A percentile compares a stretch with the other conserved stretches of the same genome.
Evolutionary conservation across 2,329 filamentous ascomycete species (phyloP).

Genomic region (Colletotrichum chrysophilum): DNA sequence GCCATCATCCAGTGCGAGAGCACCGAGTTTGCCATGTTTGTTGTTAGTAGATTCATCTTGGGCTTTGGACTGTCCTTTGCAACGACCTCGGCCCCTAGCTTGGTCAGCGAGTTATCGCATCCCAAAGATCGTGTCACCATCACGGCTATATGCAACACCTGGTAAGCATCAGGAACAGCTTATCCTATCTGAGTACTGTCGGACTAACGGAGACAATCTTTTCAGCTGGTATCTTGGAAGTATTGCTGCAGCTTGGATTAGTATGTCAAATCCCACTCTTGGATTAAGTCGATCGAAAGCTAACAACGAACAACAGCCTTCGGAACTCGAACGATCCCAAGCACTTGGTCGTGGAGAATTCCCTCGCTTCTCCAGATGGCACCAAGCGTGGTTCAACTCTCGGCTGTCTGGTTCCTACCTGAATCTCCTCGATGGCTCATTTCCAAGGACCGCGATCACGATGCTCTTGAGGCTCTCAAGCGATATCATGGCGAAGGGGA

Average conservation of each 20-base stretch:
- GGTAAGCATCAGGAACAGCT: background rate
- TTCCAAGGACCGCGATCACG: conserved; percentile 55
- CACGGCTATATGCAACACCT: conserved; percentile 58
- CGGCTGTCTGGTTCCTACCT: conserved; percentile 57
- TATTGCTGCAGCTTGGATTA: conserved; percentile 48
- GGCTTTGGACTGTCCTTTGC: conserved; percentile 59
- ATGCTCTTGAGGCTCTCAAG: conserved; percentile 56
- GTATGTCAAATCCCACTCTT: background rate
- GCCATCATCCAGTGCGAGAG: conserved; percentile 33
- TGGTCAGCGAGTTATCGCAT: conserved; percentile 58
- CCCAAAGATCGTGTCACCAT: conserved; percentile 58
- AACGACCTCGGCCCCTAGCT: conserved; percentile 53
- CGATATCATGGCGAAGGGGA: conserved; percentile 64
- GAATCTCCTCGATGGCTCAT: conserved; percentile 70
- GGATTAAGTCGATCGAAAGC: background rate
- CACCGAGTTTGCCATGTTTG: conserved; percentile 49
- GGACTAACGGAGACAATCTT: background rate
- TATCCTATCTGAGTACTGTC: rapidly evolving
- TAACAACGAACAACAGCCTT: conserved; percentile 28
- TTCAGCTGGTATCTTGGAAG: conserved; percentile 51
- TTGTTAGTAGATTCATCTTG: conserved; percentile 56
- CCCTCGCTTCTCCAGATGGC: conserved; percentile 30
- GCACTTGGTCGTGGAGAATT: conserved; percentile 38
- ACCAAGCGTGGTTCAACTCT: conserved; percentile 11
- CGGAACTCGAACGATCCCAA: conserved; percentile 44